phyloP scores from a whole-genome alignment of 2,329 filamentous ascomycete species.

The Verticillium nonalfalfae region DNA sequence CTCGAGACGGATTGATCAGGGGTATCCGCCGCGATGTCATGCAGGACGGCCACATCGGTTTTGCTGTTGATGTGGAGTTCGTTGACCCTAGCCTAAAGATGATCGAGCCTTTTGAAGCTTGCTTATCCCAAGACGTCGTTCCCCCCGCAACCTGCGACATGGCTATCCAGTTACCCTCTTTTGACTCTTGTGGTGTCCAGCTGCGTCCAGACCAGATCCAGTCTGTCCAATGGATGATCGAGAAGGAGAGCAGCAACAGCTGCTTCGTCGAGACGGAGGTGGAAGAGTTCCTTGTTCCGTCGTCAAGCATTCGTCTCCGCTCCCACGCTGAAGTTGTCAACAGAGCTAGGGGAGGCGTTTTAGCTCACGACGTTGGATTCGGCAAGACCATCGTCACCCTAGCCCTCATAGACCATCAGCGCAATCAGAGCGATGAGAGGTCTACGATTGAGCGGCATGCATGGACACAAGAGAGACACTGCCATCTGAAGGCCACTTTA shows the following conservation, averaged over 20 bases:
- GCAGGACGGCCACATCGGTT: neutral
- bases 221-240: slow-evolving; percentile 18
- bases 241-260: slow-evolving; percentile 9
- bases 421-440: slow-evolving; percentile 4
- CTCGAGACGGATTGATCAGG: neutral
- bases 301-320: slow-evolving; percentile 24
- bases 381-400: slow-evolving; percentile 36
- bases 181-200: slow-evolving; percentile 1
- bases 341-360: slow-evolving; percentile 26
- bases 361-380: slow-evolving; percentile 37
- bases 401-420: slow-evolving; percentile 25
- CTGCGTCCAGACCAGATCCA: slow-evolving; percentile 15
- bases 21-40: neutral
- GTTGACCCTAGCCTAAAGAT: slow-evolving; percentile 8
- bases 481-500: slow-evolving; percentile 26
- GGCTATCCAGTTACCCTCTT: slow-evolving; percentile 8
- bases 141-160: neutral
- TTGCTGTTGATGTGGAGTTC: slow-evolving; percentile 1
- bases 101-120: slow-evolving; percentile 22
- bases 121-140: slow-evolving; percentile 2
- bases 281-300: slow-evolving; percentile 27
- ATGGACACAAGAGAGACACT: slow-evolving; percentile 1
- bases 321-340: slow-evolving; percentile 21
- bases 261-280: slow-evolving; percentile 28
- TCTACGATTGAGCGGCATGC: slow-evolving; percentile 12